Evolutionary conservation across 257 asterid genomes (phyloP).

Genomic region (Striga asiatica): DNA sequence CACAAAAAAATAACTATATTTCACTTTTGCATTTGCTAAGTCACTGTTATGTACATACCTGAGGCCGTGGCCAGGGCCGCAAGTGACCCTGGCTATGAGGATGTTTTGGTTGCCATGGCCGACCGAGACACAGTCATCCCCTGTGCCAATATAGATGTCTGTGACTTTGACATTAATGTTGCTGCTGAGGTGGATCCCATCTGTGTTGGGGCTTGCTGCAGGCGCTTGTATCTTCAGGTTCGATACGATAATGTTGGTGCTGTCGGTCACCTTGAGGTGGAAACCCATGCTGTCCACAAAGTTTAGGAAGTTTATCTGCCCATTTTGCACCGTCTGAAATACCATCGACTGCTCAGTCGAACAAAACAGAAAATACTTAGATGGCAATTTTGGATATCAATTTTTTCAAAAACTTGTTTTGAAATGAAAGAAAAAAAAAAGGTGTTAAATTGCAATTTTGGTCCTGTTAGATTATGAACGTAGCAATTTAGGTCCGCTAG

Average conservation of each 20-base stretch:
- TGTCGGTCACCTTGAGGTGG: conserved; percentile 33
- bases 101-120: conserved; percentile 35
- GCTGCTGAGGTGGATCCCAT: conserved; percentile 45
- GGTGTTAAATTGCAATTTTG: too few relatives aligned
- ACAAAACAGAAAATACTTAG: neutral
- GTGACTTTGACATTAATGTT: conserved; percentile 24
- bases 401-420: too few relatives aligned
- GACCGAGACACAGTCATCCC: conserved; percentile 39
- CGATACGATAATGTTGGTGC: conserved; percentile 12
- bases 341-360: conserved; percentile 32
- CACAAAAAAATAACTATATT: neutral
- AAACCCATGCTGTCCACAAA: conserved; percentile 55
- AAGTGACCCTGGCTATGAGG: conserved; percentile 21
- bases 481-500: too few relatives aligned
- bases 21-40: too few relatives aligned
- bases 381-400: too few relatives aligned
- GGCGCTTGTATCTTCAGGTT: conserved; percentile 39
- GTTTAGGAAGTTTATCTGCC: conserved; percentile 17
- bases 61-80: conserved; percentile 56
- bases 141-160: conserved; percentile 29
- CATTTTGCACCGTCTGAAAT: conserved; percentile 16
- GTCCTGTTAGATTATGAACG: too few relatives aligned
- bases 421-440: too few relatives aligned
- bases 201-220: conserved; percentile 52
- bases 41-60: conserved; percentile 21